phyloP scores from a whole-genome alignment of 371 early-diverging fungal species.

The Haplosporangium sp. region DNA sequence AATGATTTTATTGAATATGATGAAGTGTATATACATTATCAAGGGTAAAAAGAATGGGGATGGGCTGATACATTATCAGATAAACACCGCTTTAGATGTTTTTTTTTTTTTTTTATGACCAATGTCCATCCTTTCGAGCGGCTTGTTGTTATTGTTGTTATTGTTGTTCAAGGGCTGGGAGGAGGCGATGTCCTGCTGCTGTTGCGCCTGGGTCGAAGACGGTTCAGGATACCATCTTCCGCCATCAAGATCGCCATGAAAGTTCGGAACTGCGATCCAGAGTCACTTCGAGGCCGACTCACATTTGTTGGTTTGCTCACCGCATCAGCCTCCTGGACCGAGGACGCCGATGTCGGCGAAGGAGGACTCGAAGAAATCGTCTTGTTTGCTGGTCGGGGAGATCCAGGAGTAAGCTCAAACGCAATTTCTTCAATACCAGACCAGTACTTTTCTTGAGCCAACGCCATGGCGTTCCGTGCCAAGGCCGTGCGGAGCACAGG shows the following conservation, averaged over 20 bases:
- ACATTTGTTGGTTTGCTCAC: neutral
- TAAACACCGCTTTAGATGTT: too few species aligned
- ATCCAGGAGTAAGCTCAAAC: slow-evolving; percentile 17
- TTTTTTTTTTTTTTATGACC: neutral
- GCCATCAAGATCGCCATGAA: slow-evolving; percentile 43
- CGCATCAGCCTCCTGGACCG: too few species aligned
- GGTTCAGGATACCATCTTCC: slow-evolving; percentile 32
- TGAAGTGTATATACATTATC: too few species aligned
- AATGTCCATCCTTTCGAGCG: neutral
- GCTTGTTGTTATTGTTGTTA: neutral
- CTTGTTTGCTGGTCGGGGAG: slow-evolving; percentile 7
- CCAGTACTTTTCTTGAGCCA: slow-evolving; percentile 41
- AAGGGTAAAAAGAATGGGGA: too few species aligned
- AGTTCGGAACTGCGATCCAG: slow-evolving; percentile 25
- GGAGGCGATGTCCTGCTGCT: slow-evolving; percentile 16
- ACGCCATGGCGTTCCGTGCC: slow-evolving; percentile 32
- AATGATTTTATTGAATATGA: too few species aligned
- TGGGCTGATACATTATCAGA: too few species aligned
- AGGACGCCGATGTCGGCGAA: neutral
- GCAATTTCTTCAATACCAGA: slow-evolving; percentile 44
- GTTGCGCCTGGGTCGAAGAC: slow-evolving; percentile 23
- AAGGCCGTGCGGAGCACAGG: slow-evolving; percentile 39
- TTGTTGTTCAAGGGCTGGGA: slow-evolving; percentile 13
- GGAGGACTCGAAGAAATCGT: slow-evolving; percentile 5
- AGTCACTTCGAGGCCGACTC: slow-evolving; percentile 26